Conservation (phyloP, 2,329 filamentous ascomycete genomes). For the Trematosphaeria pertusa region DNA sequence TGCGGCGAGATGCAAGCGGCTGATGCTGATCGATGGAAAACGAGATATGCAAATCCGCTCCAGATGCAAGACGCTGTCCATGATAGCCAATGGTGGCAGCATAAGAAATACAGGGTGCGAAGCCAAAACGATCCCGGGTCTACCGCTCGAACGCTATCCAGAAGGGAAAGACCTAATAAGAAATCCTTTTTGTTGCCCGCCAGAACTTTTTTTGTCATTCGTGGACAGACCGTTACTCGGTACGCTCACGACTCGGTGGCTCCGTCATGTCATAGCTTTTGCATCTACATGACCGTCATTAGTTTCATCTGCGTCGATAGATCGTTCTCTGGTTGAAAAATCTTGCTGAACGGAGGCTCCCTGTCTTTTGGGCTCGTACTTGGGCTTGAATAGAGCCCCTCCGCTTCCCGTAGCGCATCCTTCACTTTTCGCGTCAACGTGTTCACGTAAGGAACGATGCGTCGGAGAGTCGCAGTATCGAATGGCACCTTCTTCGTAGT, state of each 20-base stretch:
- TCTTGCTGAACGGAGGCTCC: slow-evolving; percentile 46
- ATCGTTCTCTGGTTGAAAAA: slow-evolving; percentile 43
- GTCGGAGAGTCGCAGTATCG: slow-evolving; percentile 68
- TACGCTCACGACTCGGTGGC: slow-evolving; percentile 22
- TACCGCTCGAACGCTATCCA: slow-evolving; percentile 44
- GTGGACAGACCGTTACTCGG: slow-evolving; percentile 21
- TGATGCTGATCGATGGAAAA: slow-evolving; percentile 17
- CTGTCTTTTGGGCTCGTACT: slow-evolving; percentile 42
- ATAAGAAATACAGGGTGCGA: slow-evolving; percentile 42
- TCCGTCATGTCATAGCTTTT: slow-evolving; percentile 27
- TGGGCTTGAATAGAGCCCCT: slow-evolving; percentile 56
- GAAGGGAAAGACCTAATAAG: slow-evolving; percentile 34
- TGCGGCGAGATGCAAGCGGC: slow-evolving; percentile 8
- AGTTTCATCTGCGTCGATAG: slow-evolving; percentile 47
- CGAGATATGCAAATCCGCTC: slow-evolving; percentile 40
- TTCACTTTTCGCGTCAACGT: slow-evolving; percentile 57
- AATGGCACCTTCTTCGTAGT: slow-evolving; percentile 66
- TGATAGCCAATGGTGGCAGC: slow-evolving; percentile 31
- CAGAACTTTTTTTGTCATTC: slow-evolving; percentile 28
- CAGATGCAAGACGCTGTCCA: slow-evolving; percentile 39
- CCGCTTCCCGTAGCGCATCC: slow-evolving; percentile 54
- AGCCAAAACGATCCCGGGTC: slow-evolving; percentile 19
- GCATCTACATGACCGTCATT: slow-evolving; percentile 50
- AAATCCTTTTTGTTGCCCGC: slow-evolving; percentile 29
- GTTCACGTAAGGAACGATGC: slow-evolving; percentile 64